Evolutionary conservation across 768 basidiomycete genomes (phyloP).

Genomic region (Amanita rubescens): DNA sequence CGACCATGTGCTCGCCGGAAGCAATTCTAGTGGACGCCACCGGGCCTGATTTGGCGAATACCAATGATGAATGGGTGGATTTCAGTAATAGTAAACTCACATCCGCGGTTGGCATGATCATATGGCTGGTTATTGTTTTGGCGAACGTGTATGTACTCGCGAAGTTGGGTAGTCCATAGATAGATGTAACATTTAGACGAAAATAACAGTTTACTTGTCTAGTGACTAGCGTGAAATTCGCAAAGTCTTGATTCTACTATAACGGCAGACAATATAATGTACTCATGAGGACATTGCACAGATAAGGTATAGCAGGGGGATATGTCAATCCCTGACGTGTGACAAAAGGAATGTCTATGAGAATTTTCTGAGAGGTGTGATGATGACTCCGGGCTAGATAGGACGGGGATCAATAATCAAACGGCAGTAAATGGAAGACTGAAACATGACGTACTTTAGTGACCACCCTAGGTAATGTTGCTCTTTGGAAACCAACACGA

Average conservation of each 20-base stretch:
- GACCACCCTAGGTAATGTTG: slow-evolving; percentile 76
- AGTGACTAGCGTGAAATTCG: background rate
- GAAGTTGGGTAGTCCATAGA: slow-evolving; percentile 32
- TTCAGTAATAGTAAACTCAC: slow-evolving; percentile 54
- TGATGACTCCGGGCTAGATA: slow-evolving; percentile 4
- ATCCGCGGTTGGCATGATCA: slow-evolving; percentile 41
- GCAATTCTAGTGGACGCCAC: slow-evolving; percentile 1
- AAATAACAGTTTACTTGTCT: background rate
- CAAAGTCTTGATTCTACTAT: background rate
- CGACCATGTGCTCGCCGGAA: slow-evolving; percentile 16
- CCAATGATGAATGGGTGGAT: slow-evolving; percentile 39
- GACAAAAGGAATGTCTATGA: background rate
- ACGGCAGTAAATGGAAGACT: background rate
- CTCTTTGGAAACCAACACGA: slow-evolving; percentile 73
- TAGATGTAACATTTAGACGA: background rate
- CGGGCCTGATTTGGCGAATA: slow-evolving; percentile 16
- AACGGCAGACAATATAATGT: background rate
- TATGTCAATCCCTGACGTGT: background rate
- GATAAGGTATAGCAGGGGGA: slow-evolving; percentile 1
- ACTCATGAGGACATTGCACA: background rate
- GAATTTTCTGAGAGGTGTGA: slow-evolving; percentile 6
- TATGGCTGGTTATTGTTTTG: slow-evolving; percentile 59
- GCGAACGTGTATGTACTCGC: slow-evolving; percentile 78
- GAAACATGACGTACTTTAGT: slow-evolving; percentile 52
- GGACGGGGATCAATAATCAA: background rate